Evolutionary conservation across 192 early-diverging fungal species (phyloP).

Genomic region (Mortierella claussenii): DNA sequence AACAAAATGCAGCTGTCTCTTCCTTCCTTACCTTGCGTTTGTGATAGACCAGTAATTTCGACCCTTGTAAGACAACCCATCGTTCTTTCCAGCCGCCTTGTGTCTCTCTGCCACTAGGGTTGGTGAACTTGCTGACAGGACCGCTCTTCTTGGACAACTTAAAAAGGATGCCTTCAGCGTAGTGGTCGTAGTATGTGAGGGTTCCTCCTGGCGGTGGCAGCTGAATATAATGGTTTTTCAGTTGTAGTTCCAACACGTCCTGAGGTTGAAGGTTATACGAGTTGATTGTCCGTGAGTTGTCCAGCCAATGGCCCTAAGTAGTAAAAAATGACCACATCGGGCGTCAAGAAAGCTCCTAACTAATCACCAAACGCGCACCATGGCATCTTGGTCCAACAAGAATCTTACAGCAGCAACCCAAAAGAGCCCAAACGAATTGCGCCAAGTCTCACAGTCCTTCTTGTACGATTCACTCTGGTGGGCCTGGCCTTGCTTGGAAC

Average conservation of each 20-base stretch:
- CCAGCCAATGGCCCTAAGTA: conserved; percentile 46
- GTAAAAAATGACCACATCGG: conserved; percentile 18
- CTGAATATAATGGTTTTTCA: conserved; percentile 37
- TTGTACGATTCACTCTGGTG: not conserved
- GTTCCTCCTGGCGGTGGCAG: conserved; percentile 20
- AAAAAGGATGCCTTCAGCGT: conserved; percentile 39
- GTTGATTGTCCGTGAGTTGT: conserved; percentile 44
- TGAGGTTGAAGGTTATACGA: conserved; percentile 32
- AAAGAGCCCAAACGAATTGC: conserved; percentile 38
- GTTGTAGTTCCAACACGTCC: conserved; percentile 41
- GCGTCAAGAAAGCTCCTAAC: conserved; percentile 46
- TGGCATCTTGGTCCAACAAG: not conserved
- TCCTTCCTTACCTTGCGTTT: conserved; percentile 41
- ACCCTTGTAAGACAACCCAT: conserved; percentile 44
- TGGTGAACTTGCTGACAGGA: conserved; percentile 29
- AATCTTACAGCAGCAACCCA: conserved; percentile 45
- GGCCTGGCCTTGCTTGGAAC: not conserved
- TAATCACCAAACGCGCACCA: not conserved
- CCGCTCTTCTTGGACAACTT: conserved; percentile 47
- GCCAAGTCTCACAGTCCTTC: conserved; percentile 35
- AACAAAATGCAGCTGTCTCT: too few relatives aligned
- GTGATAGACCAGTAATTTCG: conserved; percentile 40
- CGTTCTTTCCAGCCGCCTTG: conserved; percentile 44
- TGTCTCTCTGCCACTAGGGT: conserved; percentile 20
- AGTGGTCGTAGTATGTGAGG: conserved; percentile 35